Conservation (phyloP, 306 rosid genomes). For the Cicer bijugum region DNA sequence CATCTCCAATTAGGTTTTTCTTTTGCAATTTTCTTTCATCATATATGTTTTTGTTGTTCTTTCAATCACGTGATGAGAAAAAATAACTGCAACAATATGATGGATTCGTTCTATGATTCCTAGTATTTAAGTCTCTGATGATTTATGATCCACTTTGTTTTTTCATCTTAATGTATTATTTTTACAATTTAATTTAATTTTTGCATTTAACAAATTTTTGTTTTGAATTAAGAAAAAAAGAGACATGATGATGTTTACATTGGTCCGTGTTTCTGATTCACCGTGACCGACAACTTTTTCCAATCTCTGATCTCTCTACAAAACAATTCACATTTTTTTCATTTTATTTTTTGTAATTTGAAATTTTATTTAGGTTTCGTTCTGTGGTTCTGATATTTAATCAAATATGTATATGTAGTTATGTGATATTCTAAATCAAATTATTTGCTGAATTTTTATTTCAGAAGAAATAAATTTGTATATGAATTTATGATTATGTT, state of each 20-base stretch:
- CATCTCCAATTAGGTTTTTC: too few species aligned
- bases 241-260: constrained; percentile 63
- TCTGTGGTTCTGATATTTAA: too few species aligned
- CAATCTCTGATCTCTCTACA: constrained; percentile 61
- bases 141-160: background rate
- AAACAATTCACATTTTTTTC: accelerated
- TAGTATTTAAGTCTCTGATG: constrained; percentile 93
- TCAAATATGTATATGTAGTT: constrained; percentile 41
- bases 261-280: constrained; percentile 87
- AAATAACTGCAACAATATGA: constrained; percentile 86
- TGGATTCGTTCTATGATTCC: constrained; percentile 73
- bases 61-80: constrained; percentile 64
- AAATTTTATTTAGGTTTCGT: too few species aligned
- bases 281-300: constrained; percentile 61
- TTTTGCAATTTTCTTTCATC: accelerated
- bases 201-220: too few species aligned
- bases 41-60: too few species aligned
- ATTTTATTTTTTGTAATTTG: too few species aligned
- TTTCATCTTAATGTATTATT: accelerated
- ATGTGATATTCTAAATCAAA: constrained; percentile 65
- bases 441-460: constrained; percentile 43
- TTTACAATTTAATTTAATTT: background rate
- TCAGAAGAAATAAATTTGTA: too few species aligned
- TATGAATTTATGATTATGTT: too few species aligned
- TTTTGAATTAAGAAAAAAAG: background rate